Percentiles rank a stretch among this genome's conserved stretches.
These are phyloP conservation scores for Kluyveromyces sp. DNA, from an alignment of 1,139 yeast species.

Conservation along the genomic window DNA sequence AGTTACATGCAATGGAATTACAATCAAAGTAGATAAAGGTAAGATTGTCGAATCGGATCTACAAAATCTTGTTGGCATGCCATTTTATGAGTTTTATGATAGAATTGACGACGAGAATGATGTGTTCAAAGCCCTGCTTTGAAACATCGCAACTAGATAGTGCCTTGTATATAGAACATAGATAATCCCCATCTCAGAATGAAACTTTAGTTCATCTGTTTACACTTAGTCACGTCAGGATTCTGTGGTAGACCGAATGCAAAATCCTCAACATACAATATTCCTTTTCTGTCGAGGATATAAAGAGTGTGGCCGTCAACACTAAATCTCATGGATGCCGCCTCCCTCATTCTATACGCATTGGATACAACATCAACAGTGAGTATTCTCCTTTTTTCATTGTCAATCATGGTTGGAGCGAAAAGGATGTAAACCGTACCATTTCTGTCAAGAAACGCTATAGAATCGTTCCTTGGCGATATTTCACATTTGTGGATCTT, in stretches of 20 bases:
- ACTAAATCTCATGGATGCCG: slow-evolving; percentile 71
- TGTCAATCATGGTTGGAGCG: slow-evolving; percentile 51
- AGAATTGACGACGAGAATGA: slow-evolving; percentile 1
- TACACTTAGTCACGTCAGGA: slow-evolving; percentile 73
- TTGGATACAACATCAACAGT: slow-evolving; percentile 71
- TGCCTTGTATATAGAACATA: slow-evolving; percentile 1
- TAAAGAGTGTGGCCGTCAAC: slow-evolving; percentile 75
- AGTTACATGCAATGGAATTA: slow-evolving; percentile 17
- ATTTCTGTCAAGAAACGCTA: slow-evolving; percentile 70
- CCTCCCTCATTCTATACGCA: slow-evolving; percentile 59
- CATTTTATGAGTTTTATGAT: slow-evolving; percentile 53
- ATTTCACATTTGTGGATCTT: slow-evolving; percentile 64
- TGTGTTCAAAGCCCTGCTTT: background rate
- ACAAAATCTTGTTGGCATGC: slow-evolving; percentile 19
- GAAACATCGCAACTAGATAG: no score
- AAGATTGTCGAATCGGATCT: slow-evolving; percentile 16
- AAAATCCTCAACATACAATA: slow-evolving; percentile 72
- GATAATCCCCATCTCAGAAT: background rate
- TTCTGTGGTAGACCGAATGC: slow-evolving; percentile 78
- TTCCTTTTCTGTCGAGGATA: slow-evolving; percentile 74
- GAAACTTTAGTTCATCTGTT: slow-evolving; percentile 38
- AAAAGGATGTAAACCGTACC: slow-evolving; percentile 70
- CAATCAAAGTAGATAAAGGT: slow-evolving; percentile 27
- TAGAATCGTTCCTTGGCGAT: slow-evolving; percentile 81
- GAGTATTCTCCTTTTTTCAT: slow-evolving; percentile 52